phyloP scores from a whole-genome alignment of 2,329 filamentous ascomycete genomes.

The Aspergillus novoparasiticus region DNA sequence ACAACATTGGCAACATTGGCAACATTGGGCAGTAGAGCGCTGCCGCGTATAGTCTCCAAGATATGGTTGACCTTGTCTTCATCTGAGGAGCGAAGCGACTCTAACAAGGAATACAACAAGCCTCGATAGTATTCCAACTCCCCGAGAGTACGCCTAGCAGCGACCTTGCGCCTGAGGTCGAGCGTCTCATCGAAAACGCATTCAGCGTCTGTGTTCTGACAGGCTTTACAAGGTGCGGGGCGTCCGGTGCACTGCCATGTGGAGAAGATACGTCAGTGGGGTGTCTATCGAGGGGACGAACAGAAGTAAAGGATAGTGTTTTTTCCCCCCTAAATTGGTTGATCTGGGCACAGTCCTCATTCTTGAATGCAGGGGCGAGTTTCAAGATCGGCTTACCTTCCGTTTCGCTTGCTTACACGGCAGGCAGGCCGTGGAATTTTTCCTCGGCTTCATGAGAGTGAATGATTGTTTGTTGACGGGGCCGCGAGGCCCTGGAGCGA shows the following conservation, averaged over 20 bases:
- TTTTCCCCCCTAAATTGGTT: not conserved
- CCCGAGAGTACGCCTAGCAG: constrained; percentile 36
- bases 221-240: constrained; percentile 40
- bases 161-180: constrained; percentile 41
- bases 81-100: constrained; percentile 30
- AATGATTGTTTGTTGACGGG: constrained; percentile 19
- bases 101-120: constrained; percentile 34
- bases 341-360: not conserved
- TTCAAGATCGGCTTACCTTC: constrained; percentile 28
- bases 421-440: constrained; percentile 40
- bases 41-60: constrained; percentile 30
- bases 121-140: constrained; percentile 39
- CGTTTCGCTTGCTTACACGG: constrained; percentile 41
- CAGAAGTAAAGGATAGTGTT: not conserved
- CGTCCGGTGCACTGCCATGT: constrained; percentile 37
- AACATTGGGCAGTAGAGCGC: constrained; percentile 31
- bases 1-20: constrained; percentile 28
- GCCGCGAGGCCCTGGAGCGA: constrained; percentile 31
- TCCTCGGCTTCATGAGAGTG: constrained; percentile 33
- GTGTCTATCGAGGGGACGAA: not conserved
- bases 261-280: constrained; percentile 5
- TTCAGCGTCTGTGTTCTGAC: constrained; percentile 28
- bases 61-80: constrained; percentile 27
- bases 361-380: not conserved
- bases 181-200: constrained; percentile 41